Evolutionary conservation across 352 stramenopile species (phyloP).

Genomic region (Halophytophthora polymorphica): DNA sequence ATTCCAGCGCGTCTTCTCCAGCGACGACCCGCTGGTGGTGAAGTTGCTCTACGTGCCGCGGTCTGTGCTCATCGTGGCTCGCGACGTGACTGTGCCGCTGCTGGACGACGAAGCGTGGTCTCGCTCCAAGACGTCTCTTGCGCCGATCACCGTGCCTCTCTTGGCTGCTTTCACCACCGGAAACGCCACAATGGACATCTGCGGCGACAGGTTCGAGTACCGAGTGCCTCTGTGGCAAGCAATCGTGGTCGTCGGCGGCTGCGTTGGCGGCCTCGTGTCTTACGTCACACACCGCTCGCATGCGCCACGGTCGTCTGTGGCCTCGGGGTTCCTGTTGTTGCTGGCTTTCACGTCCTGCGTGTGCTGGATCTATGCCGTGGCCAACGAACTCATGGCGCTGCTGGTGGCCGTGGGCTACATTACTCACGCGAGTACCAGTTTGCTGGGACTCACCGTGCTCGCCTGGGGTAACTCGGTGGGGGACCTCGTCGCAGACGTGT

Average conservation of each 20-base stretch:
- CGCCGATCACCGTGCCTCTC: conserved; percentile 76
- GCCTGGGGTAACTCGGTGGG: conserved; percentile 85
- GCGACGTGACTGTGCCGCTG: conserved; percentile 69
- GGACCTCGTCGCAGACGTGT: conserved; percentile 82
- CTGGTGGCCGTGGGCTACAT: conserved; percentile 74
- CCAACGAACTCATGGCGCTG: conserved; percentile 82
- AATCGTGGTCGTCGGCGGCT: conserved; percentile 18
- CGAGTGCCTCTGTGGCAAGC: conserved; percentile 45
- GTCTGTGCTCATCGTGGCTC: conserved; percentile 41
- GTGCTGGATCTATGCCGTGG: conserved; percentile 90
- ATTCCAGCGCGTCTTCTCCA: too few relatives aligned
- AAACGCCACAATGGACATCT: conserved; percentile 23
- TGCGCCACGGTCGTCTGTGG: conserved; percentile 40
- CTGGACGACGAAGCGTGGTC: conserved; percentile 74
- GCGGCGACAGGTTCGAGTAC: conserved; percentile 14
- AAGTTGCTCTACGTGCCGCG: conserved; percentile 58
- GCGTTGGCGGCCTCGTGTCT: conserved; percentile 62
- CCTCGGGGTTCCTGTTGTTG: conserved; percentile 54
- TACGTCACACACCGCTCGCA: conserved; percentile 65
- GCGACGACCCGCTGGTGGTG: conserved; percentile 34
- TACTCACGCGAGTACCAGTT: conserved; percentile 70
- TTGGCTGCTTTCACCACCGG: conserved; percentile 76
- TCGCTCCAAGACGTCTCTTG: conserved; percentile 80
- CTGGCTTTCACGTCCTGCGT: conserved; percentile 84
- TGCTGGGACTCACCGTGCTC: conserved; percentile 76